These are phyloP conservation scores for Arachis stenosperma DNA, from an alignment of 306 rosid species.

Conservation along the genomic window DNA sequence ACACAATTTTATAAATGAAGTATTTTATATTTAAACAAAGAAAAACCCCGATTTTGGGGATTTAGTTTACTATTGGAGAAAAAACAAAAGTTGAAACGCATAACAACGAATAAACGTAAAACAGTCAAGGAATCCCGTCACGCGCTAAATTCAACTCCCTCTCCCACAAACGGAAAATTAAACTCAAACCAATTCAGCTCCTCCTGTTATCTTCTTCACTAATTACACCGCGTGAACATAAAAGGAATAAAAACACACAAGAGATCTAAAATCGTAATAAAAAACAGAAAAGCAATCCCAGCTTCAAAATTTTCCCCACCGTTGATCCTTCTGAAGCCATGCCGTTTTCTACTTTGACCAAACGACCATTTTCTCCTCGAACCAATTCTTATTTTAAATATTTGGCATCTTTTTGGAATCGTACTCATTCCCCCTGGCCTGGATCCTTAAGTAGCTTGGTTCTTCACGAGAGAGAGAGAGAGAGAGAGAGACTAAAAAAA, in stretches of 20 bases:
- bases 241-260: not conserved
- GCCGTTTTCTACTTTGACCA: conserved; percentile 36
- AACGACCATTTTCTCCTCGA: not conserved
- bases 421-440: not conserved
- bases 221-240: not conserved
- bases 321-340: conserved; percentile 35
- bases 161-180: no score
- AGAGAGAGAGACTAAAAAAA: no score
- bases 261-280: no score
- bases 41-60: no score
- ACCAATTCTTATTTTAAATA: conserved; percentile 2
- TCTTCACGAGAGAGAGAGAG: no score
- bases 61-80: no score
- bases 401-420: not conserved
- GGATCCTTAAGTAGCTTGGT: not conserved
- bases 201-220: not conserved
- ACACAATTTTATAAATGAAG: no score
- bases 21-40: no score
- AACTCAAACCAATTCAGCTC: no score
- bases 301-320: not conserved
- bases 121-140: not conserved
- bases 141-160: not conserved
- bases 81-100: not conserved
- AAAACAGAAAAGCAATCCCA: no score
- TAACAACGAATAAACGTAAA: not conserved